Percentiles rank a stretch among this genome's conserved stretches.
Conservation (phyloP, 768 basidiomycete species). For the Trametes elegans region DNA sequence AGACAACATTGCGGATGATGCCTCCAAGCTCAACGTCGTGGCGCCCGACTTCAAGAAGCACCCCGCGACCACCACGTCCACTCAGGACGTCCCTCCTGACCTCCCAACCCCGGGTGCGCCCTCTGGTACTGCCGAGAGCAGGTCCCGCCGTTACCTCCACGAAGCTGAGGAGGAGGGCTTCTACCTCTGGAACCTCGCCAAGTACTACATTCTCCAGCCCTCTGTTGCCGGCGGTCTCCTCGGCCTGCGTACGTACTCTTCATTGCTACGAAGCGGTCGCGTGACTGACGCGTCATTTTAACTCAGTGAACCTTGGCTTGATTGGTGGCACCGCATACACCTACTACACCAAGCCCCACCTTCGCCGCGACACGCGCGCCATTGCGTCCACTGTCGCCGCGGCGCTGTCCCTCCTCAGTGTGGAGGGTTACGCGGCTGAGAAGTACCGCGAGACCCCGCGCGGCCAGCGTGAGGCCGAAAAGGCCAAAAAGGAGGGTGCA, state of each 20-base stretch:
- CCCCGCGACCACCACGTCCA: slow-evolving; percentile 38
- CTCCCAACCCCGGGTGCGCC: slow-evolving; percentile 18
- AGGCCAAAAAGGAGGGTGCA: slow-evolving; percentile 57
- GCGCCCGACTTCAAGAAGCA: slow-evolving; percentile 47
- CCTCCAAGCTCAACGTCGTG: slow-evolving; percentile 57
- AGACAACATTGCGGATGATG: slow-evolving; percentile 42
- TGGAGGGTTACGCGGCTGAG: slow-evolving; percentile 64
- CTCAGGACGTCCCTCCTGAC: slow-evolving; percentile 20
- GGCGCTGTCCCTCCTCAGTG: slow-evolving; percentile 53
- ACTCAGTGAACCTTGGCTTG: slow-evolving; percentile 75
- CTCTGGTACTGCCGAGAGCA: slow-evolving; percentile 30
- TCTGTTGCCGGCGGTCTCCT: slow-evolving; percentile 71
- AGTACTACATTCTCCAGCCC: slow-evolving; percentile 58
- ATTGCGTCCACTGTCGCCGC: slow-evolving; percentile 53
- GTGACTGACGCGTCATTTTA: not conserved
- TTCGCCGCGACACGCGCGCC: slow-evolving; percentile 55
- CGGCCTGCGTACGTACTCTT: slow-evolving; percentile 52
- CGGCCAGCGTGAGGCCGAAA: slow-evolving; percentile 54
- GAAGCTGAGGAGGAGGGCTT: slow-evolving; percentile 50
- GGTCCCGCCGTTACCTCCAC: slow-evolving; percentile 29
- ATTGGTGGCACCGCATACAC: slow-evolving; percentile 59
- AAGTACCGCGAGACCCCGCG: slow-evolving; percentile 56
- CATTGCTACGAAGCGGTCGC: not conserved
- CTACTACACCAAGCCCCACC: slow-evolving; percentile 59
- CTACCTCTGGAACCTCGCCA: slow-evolving; percentile 51